Conservation (phyloP, 805 yeast species). For the Wickerhamia fluorescens region DNA sequence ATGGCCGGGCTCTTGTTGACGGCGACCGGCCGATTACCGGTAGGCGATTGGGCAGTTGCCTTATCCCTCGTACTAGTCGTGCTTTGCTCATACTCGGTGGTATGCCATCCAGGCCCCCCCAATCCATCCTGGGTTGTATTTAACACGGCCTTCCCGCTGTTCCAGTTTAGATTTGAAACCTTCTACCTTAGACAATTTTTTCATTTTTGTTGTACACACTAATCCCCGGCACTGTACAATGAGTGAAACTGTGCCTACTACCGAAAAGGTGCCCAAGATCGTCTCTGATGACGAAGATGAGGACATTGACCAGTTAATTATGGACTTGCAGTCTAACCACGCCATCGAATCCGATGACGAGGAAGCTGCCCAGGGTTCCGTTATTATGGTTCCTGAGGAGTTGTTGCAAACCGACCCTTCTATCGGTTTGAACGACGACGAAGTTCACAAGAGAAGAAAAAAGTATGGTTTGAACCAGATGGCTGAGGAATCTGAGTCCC, state of each 20-base stretch:
- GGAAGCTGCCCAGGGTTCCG: conserved; percentile 27
- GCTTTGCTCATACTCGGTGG: too few relatives aligned
- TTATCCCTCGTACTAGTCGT: too few relatives aligned
- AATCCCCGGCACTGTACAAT: too few relatives aligned
- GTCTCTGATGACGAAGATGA: conserved; percentile 50
- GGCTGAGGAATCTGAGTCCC: conserved; percentile 82
- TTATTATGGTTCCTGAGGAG: conserved; percentile 80
- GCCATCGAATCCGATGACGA: conserved; percentile 25
- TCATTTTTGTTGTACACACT: too few relatives aligned
- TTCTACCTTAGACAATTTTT: background rate
- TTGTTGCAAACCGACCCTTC: conserved; percentile 75
- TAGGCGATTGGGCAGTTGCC: too few relatives aligned
- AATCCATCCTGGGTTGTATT: background rate
- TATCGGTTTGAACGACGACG: conserved; percentile 70
- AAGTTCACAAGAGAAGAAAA: conserved; percentile 78
- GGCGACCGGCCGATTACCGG: too few relatives aligned
- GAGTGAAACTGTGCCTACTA: conserved; percentile 46
- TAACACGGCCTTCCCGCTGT: background rate
- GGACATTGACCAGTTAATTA: conserved; percentile 57
- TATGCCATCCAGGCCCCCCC: too few relatives aligned
- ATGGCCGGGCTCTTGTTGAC: too few relatives aligned
- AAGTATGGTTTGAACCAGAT: conserved; percentile 85
- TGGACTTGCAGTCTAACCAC: conserved; percentile 70
- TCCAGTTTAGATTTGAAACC: background rate
- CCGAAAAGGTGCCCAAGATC: conserved; percentile 45